phyloP scores from a whole-genome alignment of 371 early-diverging fungal genomes.

The Mucor circinelloides region DNA sequence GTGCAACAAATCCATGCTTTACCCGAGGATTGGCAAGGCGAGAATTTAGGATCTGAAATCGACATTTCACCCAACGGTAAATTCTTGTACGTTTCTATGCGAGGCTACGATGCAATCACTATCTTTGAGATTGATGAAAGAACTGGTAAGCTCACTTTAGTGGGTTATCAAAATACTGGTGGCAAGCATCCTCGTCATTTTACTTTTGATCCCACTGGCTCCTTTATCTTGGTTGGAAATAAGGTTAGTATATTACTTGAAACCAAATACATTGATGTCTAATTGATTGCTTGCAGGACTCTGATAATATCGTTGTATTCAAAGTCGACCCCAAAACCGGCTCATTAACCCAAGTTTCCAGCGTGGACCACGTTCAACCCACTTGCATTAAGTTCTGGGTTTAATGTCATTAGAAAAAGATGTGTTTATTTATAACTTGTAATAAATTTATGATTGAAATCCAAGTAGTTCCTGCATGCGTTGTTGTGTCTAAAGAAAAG shows the following conservation, averaged over 20 bases:
- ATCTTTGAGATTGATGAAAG: conserved; percentile 34
- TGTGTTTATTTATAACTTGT: background rate
- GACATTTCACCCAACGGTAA: conserved; percentile 39
- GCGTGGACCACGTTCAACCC: conserved; percentile 35
- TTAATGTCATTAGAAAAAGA: background rate
- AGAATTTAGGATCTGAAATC: conserved; percentile 41
- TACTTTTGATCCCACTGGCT: conserved; percentile 44
- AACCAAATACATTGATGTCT: background rate
- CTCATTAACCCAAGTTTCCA: conserved; percentile 24
- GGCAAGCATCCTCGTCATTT: conserved; percentile 52
- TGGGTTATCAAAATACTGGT: conserved; percentile 31
- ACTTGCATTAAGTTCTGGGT: conserved; percentile 46
- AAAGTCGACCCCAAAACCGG: conserved; percentile 37
- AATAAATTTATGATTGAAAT: conserved; percentile 25
- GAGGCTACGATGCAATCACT: conserved; percentile 41
- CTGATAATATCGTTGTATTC: conserved; percentile 41
- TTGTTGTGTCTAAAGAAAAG: conserved; percentile 43
- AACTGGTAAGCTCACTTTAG: conserved; percentile 36
- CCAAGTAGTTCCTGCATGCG: conserved; percentile 53
- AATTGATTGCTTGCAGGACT: conserved; percentile 27
- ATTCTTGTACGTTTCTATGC: conserved; percentile 44
- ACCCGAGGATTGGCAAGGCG: conserved; percentile 33
- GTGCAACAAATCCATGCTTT: conserved; percentile 35
- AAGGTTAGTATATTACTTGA: conserved; percentile 23
- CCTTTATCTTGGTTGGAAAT: conserved; percentile 42